Base-by-base conservation (phyloP, 2,329 filamentous ascomycete genomes). In the Venturia asperata region DNA sequence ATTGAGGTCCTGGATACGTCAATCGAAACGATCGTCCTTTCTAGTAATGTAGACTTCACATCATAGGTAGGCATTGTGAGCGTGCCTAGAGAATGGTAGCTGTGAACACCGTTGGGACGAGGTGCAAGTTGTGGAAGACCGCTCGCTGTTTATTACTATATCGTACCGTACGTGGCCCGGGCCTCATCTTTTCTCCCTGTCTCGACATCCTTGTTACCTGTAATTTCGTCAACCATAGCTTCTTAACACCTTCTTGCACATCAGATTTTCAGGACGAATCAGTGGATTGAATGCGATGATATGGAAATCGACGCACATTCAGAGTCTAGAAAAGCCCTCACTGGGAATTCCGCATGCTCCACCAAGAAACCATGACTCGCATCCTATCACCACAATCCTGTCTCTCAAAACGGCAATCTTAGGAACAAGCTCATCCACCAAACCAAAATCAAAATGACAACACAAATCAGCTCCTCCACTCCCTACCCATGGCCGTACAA, bases 401-500 rank as follows among this genome's bases (percentile, higher is more conserved):
- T 17, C 30, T 34, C 19, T 27, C 27, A 37, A 52, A 52, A 27
- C 21, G 47, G 47, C 47, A 52, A 27, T 58, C 52, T 41, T 9
- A 41, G 4, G 4, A 41, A 5, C 15, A 37, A 39, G 9, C 24
- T 6, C 52, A 56, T 34, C 5, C 52, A 34, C 3, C 19, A n/a
- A 19, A 1, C 52, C 15, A 37, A n/a, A 0, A 13, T 4, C 30
- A 37, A 37, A 19, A 58, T 58, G 27, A 34, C 27, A 17, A 37
- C 27, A 19, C 52, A 58, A 37, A 37, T 58, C 52, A 4, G 15
- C 1, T 58, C 30, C 5, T 39, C 43, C 3, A 63, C 11, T 11
- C 77, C 78, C 24, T 79, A 79, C 66, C 64, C 72, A 62, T 80
- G 76, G 76, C 78, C 78, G 0, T 74, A 77, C 69, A 72, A 77